Conservation (phyloP, 139 green algal species). For the Pedinophyceae sp. region DNA sequence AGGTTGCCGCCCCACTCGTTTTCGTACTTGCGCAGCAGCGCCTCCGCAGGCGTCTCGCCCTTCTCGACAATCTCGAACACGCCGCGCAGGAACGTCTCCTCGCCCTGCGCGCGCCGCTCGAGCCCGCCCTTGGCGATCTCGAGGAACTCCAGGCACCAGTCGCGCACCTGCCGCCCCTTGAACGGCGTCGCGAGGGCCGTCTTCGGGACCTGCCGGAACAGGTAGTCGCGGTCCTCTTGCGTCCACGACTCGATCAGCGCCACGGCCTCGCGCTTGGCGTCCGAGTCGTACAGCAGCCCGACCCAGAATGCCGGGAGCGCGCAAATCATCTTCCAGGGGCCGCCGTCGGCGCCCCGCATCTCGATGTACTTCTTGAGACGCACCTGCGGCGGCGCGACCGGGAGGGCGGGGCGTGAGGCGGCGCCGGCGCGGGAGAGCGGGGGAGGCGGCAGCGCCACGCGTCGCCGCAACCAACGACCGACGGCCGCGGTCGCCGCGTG, state of each 20-base stretch:
- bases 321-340: conserved; percentile 78
- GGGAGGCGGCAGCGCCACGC: no score
- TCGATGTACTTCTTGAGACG: conserved; percentile 90
- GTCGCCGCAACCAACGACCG: no score
- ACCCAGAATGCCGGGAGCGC: conserved; percentile 86
- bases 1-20: conserved; percentile 6
- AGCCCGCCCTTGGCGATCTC: conserved; percentile 62
- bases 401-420: no score
- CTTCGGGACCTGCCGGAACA: conserved; percentile 25
- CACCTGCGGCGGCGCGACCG: no score
- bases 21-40: conserved; percentile 1
- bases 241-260: not conserved
- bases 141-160: conserved; percentile 47
- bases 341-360: conserved; percentile 92
- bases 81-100: conserved; percentile 77
- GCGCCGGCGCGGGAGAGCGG: no score
- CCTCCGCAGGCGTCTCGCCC: conserved; percentile 4
- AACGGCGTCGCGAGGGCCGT: conserved; percentile 75
- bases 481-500: no score
- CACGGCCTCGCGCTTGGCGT: conserved; percentile 7
- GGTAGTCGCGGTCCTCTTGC: not conserved
- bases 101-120: conserved; percentile 52
- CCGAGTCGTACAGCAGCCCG: conserved; percentile 83
- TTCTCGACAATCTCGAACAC: conserved; percentile 14
- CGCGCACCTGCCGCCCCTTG: conserved; percentile 60